Evolutionary conservation across 75 land plant species (phyloP), one percentile per base, ranked within the genome.

Genomic region (Azolla pinnata): DNA sequence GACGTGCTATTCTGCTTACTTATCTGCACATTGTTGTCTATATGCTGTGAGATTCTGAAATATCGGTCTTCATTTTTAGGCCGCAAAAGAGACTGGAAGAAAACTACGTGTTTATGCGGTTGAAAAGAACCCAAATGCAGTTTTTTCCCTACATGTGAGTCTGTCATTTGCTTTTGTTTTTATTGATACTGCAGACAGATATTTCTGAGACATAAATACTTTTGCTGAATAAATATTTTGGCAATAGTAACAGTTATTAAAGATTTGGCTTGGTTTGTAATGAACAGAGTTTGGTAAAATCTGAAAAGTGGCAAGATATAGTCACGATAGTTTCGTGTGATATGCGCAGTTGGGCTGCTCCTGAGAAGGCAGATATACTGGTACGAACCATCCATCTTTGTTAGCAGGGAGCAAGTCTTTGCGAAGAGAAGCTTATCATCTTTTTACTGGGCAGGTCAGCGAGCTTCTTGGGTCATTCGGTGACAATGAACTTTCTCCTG

Each of bases 111-210:
- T 95, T 35, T 95, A 95, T 75, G 99, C 97, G 31, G 92, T 95
- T 48, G 99, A 95, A 67, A 95, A 95, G 70, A 95, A 95, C 67
- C 97, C 97, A 24, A 95, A 95, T 80, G 99, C 91, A 28, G 88
- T 95, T n/a, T 87, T 95, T 4, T 90, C 97, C 20, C 84, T 95
- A 31, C 85, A 86, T 83, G 96, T 89, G 67, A 73, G 83, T 74
- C 29, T n/a, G n/a, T n/a, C n/a, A n/a, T n/a, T n/a, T n/a, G n/a
- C n/a, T n/a, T n/a, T n/a, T n/a, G n/a, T n/a, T n/a, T n/a, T n/a
- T n/a, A n/a, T n/a, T n/a, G n/a, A n/a, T n/a, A n/a, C n/a, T n/a
- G n/a, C n/a, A n/a, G n/a, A n/a, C n/a, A n/a, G n/a, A n/a, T n/a
- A n/a, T n/a, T n/a, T n/a, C n/a, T n/a, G n/a, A n/a, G n/a, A n/a